Evolutionary conservation across 2,329 filamentous ascomycete species (phyloP).

Genomic region (Paecilomyces fulvus): DNA sequence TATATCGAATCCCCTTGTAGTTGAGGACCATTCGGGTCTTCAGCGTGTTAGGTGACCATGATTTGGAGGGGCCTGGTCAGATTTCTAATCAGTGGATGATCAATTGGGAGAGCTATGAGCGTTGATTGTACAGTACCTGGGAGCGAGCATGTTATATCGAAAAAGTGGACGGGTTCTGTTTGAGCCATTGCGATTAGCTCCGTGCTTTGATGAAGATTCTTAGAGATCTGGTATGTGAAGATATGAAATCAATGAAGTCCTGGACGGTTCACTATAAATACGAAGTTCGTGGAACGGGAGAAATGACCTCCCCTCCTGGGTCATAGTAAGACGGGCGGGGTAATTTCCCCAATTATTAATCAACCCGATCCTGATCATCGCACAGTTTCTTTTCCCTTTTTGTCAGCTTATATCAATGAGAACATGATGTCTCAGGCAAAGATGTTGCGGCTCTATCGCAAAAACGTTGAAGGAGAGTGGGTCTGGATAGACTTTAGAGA

Average conservation of each 20-base stretch:
- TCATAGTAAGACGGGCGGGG: not conserved
- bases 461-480: too few species aligned
- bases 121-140: constrained; percentile 11
- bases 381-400: too few species aligned
- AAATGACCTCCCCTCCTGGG: not conserved
- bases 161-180: constrained; percentile 23
- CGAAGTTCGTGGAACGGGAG: not conserved
- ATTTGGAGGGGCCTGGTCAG: constrained; percentile 16
- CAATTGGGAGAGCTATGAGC: not conserved
- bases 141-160: constrained; percentile 22
- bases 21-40: constrained; percentile 17
- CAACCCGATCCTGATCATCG: too few species aligned
- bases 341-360: too few species aligned
- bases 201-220: not conserved
- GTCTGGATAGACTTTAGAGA: too few species aligned
- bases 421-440: too few species aligned
- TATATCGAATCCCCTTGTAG: constrained; percentile 19
- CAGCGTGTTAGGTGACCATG: constrained; percentile 21
- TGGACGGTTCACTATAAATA: too few species aligned
- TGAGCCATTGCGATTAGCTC: constrained; percentile 11
- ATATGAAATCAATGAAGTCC: too few species aligned
- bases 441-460: too few species aligned
- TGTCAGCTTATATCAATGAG: too few species aligned
- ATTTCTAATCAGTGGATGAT: not conserved
- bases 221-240: too few species aligned